Percentiles rank a stretch among this genome's conserved stretches.
Conservation (phyloP, 2,329 filamentous ascomycete species). For the Penicillium sp. region DNA sequence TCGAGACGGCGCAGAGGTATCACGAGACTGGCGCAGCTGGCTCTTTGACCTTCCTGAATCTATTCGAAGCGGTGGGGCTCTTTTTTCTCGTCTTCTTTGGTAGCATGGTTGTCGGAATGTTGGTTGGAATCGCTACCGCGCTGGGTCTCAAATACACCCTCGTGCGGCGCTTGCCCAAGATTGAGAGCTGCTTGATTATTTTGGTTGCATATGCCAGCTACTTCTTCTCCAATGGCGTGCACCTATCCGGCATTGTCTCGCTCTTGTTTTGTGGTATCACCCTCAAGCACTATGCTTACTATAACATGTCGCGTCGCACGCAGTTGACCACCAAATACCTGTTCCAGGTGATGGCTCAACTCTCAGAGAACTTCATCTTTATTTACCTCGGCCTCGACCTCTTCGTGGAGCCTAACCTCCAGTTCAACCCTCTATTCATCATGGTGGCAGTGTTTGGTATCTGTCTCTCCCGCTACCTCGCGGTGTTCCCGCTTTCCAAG, state of each 20-base stretch:
- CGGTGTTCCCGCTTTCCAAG: conserved; percentile 88
- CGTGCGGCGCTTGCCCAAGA: conserved; percentile 88
- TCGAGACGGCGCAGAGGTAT: conserved; percentile 95
- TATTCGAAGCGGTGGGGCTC: conserved; percentile 88
- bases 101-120: conserved; percentile 82
- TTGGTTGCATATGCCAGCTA: conserved; percentile 95
- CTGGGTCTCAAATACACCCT: conserved; percentile 92
- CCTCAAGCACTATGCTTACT: conserved; percentile 97
- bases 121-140: conserved; percentile 83
- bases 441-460: conserved; percentile 90
- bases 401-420: conserved; percentile 83
- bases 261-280: conserved; percentile 97
- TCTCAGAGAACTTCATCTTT: conserved; percentile 99
- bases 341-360: conserved; percentile 89
- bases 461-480: conserved; percentile 86
- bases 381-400: conserved; percentile 95
- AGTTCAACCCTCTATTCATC: conserved; percentile 93
- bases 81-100: conserved; percentile 97
- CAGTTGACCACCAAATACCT: conserved; percentile 98
- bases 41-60: conserved; percentile 72
- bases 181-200: conserved; percentile 91
- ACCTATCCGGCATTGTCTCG: conserved; percentile 96
- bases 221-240: conserved; percentile 93
- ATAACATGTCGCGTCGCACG: conserved; percentile 98
- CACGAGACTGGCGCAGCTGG: conserved; percentile 65